phyloP scores from a whole-genome alignment of 2,329 filamentous ascomycete species.

The Ophiosphaerella herpotricha region DNA sequence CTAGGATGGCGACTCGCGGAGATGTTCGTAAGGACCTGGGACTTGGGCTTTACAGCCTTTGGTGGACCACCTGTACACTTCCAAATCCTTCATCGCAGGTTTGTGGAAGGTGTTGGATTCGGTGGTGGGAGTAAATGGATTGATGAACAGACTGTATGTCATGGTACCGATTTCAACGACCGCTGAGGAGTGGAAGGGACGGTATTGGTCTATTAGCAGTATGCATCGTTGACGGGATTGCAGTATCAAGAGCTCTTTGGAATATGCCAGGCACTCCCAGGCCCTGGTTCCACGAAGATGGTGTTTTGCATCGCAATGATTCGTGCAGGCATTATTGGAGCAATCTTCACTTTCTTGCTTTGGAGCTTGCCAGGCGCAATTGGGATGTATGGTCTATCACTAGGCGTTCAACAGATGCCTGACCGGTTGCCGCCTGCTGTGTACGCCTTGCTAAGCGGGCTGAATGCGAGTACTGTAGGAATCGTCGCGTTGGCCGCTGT shows the following conservation, averaged over 20 bases:
- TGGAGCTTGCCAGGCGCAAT: slow-evolving; percentile 74
- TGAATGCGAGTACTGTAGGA: slow-evolving; percentile 74
- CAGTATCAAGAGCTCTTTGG: slow-evolving; percentile 76
- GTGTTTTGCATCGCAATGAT: slow-evolving; percentile 69
- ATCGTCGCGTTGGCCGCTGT: slow-evolving; percentile 73
- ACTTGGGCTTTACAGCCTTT: slow-evolving; percentile 68
- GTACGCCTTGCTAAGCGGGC: slow-evolving; percentile 71
- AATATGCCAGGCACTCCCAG: slow-evolving; percentile 69
- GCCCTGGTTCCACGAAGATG: slow-evolving; percentile 74
- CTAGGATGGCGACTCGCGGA: slow-evolving; percentile 30
- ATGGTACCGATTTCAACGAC: no score
- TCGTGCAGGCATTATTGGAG: slow-evolving; percentile 63
- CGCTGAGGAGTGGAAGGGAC: no score
- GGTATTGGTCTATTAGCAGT: no score
- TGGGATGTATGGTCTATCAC: slow-evolving; percentile 69
- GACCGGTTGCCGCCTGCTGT: slow-evolving; percentile 64
- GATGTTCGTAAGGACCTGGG: slow-evolving; percentile 51
- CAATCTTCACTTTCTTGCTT: slow-evolving; percentile 63
- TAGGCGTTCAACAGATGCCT: slow-evolving; percentile 66
- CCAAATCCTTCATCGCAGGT: slow-evolving; percentile 66
- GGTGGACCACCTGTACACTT: slow-evolving; percentile 73
- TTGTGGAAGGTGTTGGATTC: slow-evolving; percentile 57
- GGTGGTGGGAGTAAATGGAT: slow-evolving; percentile 63
- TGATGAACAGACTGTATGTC: slow-evolving; percentile 66
- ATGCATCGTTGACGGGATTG: no score